Conservation (phyloP, 805 yeast genomes). For the Starmerella sp. region DNA sequence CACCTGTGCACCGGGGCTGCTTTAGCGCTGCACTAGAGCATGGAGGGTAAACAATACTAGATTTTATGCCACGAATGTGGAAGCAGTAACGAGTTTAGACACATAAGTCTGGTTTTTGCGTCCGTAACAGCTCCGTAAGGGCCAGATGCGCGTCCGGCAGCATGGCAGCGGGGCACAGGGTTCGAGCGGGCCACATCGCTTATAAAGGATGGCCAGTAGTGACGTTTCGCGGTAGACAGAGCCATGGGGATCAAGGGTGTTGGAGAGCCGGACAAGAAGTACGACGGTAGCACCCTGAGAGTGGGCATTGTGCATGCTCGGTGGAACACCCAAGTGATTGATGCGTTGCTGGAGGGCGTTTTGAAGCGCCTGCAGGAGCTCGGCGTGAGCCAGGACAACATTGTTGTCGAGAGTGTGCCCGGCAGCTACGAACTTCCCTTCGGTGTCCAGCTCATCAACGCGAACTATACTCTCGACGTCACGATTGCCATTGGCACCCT, state of each 20-base stretch:
- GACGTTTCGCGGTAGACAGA: no score
- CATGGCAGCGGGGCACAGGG: not conserved
- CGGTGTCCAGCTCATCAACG: conserved; percentile 43
- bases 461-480: conserved; percentile 46
- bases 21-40: no score
- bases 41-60: no score
- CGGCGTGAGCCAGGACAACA: conserved; percentile 68
- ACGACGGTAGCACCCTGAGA: conserved; percentile 49
- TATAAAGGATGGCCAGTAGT: not conserved
- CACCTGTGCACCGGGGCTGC: no score
- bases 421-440: conserved; percentile 91
- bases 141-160: not conserved
- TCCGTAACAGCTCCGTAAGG: no score
- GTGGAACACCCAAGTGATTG: conserved; percentile 76
- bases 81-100: no score
- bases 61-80: no score
- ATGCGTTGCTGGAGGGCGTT: conserved; percentile 71
- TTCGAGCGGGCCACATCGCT: not conserved
- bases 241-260: conserved; percentile 49
- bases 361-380: conserved; percentile 43
- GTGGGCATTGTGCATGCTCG: conserved; percentile 91
- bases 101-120: no score
- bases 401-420: conserved; percentile 76
- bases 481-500: conserved; percentile 88
- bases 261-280: conserved; percentile 57